phyloP scores from a whole-genome alignment of 2,329 filamentous ascomycete genomes.

The Phyllosticta citrichinensis region DNA sequence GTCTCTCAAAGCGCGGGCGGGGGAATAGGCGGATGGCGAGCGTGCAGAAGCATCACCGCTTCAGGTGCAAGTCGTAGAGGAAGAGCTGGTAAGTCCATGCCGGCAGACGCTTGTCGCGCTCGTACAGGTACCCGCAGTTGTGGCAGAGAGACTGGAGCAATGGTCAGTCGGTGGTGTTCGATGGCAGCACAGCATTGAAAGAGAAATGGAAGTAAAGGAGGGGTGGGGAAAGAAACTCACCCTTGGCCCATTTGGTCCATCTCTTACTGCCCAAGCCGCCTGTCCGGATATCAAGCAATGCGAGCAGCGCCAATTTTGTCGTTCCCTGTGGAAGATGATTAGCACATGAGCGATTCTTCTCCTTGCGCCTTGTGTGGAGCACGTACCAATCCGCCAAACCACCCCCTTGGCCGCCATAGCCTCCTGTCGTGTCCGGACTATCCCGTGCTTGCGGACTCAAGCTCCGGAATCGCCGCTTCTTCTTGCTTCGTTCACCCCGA shows the following conservation, averaged over 20 bases:
- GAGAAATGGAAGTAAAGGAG: slow-evolving; percentile 2
- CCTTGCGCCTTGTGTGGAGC: neutral
- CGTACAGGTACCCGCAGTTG: slow-evolving; percentile 84
- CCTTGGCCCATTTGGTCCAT: slow-evolving; percentile 75
- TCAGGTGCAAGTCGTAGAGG: slow-evolving; percentile 23
- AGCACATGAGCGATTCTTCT: neutral
- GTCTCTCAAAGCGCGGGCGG: neutral
- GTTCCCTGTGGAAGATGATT: slow-evolving; percentile 44
- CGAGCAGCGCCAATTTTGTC: slow-evolving; percentile 72
- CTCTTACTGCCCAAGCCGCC: slow-evolving; percentile 88
- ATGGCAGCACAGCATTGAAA: neutral
- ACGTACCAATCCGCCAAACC: slow-evolving; percentile 38
- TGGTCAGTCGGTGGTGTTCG: slow-evolving; percentile 7
- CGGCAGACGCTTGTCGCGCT: slow-evolving; percentile 75
- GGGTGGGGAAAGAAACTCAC: slow-evolving; percentile 44
- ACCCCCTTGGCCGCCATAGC: slow-evolving; percentile 58
- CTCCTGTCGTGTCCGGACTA: slow-evolving; percentile 61
- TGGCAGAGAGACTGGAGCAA: slow-evolving; percentile 66
- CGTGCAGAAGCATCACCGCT: slow-evolving; percentile 3
- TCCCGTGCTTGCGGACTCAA: slow-evolving; percentile 73
- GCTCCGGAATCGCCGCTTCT: slow-evolving; percentile 86
- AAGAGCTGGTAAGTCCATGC: slow-evolving; percentile 67
- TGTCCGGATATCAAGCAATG: slow-evolving; percentile 85
- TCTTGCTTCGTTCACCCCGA: slow-evolving; percentile 84
- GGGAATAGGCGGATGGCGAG: neutral